Conservation (phyloP, 345 rosid genomes). For the Angophora floribunda region DNA sequence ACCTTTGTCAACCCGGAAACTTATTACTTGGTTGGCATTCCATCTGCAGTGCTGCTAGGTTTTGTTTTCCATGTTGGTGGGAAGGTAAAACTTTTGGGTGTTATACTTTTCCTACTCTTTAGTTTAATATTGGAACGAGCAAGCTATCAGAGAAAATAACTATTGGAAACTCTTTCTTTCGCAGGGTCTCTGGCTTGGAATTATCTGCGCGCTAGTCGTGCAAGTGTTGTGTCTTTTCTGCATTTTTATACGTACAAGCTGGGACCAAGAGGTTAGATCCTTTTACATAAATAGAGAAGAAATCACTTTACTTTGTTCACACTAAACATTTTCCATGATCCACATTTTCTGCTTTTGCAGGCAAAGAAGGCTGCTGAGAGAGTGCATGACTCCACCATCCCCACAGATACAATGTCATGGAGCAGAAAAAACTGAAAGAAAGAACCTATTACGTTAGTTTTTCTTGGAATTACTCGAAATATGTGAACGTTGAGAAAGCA, state of each 20-base stretch:
- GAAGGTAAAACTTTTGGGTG: conserved; percentile 10
- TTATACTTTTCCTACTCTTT: not conserved
- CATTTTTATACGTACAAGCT: conserved; percentile 42
- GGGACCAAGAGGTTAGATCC: conserved; percentile 48
- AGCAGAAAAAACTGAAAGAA: not conserved
- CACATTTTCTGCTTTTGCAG: conserved; percentile 2
- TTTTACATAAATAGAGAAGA: not conserved
- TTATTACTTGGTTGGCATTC: conserved; percentile 43
- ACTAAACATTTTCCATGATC: not conserved
- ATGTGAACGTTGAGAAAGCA: not conserved
- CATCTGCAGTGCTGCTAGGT: conserved; percentile 27
- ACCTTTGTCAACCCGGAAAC: conserved; percentile 45
- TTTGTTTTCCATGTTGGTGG: conserved; percentile 34
- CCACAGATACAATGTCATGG: not conserved
- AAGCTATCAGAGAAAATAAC: not conserved
- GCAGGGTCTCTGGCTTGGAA: conserved; percentile 68
- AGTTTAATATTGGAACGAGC: not conserved
- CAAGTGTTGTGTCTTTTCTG: conserved; percentile 33
- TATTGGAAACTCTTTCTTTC: not conserved
- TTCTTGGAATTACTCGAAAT: not conserved
- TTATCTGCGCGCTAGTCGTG: conserved; percentile 35
- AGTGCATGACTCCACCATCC: conserved; percentile 7
- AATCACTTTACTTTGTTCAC: not conserved
- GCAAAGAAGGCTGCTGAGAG: conserved; percentile 28
- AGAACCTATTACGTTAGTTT: not conserved